Evolutionary conservation across 2,329 filamentous ascomycete genomes (phyloP).

Genomic region (Dothiorella sarmentorum): DNA sequence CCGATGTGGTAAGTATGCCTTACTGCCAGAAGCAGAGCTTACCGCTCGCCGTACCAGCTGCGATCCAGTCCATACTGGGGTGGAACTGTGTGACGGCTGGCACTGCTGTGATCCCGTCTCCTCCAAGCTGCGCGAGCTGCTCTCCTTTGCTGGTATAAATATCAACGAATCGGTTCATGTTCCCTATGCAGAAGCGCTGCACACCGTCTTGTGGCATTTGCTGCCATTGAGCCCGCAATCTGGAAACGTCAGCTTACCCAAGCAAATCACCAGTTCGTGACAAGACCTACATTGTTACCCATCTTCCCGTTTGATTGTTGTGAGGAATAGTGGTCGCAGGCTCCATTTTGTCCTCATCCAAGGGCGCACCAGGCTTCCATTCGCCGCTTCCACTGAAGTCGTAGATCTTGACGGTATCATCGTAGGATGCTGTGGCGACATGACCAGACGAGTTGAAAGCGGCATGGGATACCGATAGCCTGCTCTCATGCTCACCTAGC

Average conservation of each 20-base stretch:
- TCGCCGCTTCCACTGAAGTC: slow-evolving; percentile 56
- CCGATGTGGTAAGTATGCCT: background rate
- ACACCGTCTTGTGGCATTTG: slow-evolving; percentile 70
- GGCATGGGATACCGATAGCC: slow-evolving; percentile 85
- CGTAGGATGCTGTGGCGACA: slow-evolving; percentile 88
- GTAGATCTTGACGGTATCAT: slow-evolving; percentile 93
- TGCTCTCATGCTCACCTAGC: slow-evolving; percentile 76
- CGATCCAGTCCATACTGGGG: slow-evolving; percentile 83
- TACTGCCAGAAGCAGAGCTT: slow-evolving; percentile 91
- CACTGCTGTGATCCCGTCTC: slow-evolving; percentile 89
- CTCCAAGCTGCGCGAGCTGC: slow-evolving; percentile 82
- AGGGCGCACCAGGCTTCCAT: slow-evolving; percentile 54
- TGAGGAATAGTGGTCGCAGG: slow-evolving; percentile 70
- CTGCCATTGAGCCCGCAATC: slow-evolving; percentile 83
- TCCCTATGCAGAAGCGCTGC: slow-evolving; percentile 87
- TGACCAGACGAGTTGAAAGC: slow-evolving; percentile 84
- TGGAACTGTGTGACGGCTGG: slow-evolving; percentile 92
- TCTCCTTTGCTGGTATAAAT: slow-evolving; percentile 78
- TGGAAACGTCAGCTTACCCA: background rate
- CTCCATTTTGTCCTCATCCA: slow-evolving; percentile 62
- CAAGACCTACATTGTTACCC: slow-evolving; percentile 74
- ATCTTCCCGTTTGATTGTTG: slow-evolving; percentile 94
- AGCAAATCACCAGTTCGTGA: background rate
- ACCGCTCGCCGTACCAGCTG: slow-evolving; percentile 84
- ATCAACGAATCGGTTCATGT: slow-evolving; percentile 97